Percentiles rank a stretch among this genome's conserved stretches.
Evolutionary conservation across 2,329 filamentous ascomycete genomes (phyloP).

Genomic region (Alternaria sp.): DNA sequence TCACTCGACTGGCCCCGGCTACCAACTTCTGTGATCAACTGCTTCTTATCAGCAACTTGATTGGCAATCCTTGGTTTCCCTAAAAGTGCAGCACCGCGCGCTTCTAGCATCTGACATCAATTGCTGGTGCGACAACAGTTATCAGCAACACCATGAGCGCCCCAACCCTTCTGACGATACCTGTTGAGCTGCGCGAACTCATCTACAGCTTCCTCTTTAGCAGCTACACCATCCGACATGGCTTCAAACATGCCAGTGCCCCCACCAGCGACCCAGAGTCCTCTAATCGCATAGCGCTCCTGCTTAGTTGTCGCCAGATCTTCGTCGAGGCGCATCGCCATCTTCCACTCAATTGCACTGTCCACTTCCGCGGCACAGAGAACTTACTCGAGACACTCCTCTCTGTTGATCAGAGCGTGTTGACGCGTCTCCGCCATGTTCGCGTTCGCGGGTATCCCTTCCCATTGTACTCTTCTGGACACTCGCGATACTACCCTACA

Average conservation of each 20-base stretch:
- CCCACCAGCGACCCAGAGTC: conserved; percentile 5
- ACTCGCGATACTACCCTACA: conserved; percentile 42
- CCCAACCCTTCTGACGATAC: conserved; percentile 43
- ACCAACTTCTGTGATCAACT: conserved; percentile 5
- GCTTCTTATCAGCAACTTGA: conserved; percentile 11
- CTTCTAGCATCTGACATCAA: conserved; percentile 16
- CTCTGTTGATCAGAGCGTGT: conserved; percentile 39
- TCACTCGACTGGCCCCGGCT: neutral
- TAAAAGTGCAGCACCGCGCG: conserved; percentile 8
- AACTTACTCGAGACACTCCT: conserved; percentile 45
- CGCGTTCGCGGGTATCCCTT: conserved; percentile 47
- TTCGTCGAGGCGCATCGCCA: conserved; percentile 45
- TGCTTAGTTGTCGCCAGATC: conserved; percentile 44
- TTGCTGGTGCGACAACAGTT: conserved; percentile 15
- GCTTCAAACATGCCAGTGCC: conserved; percentile 32
- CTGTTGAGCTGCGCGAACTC: conserved; percentile 45
- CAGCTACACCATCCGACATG: conserved; percentile 41
- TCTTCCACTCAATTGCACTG: conserved; percentile 41
- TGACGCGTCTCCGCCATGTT: conserved; percentile 46
- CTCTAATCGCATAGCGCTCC: conserved; percentile 41
- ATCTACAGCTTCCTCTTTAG: conserved; percentile 49
- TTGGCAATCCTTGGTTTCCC: neutral
- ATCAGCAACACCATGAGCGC: conserved; percentile 22
- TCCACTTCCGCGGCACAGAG: conserved; percentile 49
- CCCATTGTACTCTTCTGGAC: conserved; percentile 39